phyloP scores from a whole-genome alignment of 495 filamentous ascomycete species.

The Aeminium ludgeri region DNA sequence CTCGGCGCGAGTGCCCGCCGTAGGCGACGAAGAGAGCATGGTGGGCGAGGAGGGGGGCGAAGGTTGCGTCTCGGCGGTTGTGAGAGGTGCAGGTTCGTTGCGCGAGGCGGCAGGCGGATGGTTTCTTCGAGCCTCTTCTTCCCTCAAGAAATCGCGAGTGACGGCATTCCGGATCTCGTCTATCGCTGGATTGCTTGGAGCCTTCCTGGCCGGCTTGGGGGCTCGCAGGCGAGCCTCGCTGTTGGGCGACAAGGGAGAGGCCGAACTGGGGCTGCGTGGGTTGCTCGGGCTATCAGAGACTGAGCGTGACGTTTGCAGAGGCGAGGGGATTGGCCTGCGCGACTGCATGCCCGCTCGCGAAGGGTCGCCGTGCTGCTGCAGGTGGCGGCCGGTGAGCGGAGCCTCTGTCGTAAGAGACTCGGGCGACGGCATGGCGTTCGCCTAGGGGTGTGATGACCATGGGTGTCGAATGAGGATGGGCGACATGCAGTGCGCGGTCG shows the following conservation, averaged over 20 bases:
- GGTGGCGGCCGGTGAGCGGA: no score
- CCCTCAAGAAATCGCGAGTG: constrained; percentile 12
- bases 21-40: constrained; percentile 17
- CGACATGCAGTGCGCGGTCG: no score
- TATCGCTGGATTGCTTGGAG: constrained; percentile 6
- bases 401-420: no score
- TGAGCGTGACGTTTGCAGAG: no score
- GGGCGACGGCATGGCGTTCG: no score
- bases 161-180: constrained; percentile 11
- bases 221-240: constrained; percentile 2
- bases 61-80: constrained; percentile 13
- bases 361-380: no score
- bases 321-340: no score
- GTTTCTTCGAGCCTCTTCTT: constrained; percentile 4
- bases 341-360: no score
- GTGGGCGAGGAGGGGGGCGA: constrained; percentile 20
- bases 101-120: constrained; percentile 5
- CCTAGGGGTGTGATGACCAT: no score
- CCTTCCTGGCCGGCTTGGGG: constrained; percentile 10
- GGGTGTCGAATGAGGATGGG: no score
- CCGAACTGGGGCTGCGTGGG: no score
- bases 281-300: no score
- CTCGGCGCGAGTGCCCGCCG: constrained; percentile 5
- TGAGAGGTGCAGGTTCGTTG: constrained; percentile 22
- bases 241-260: not conserved